These are phyloP conservation scores for Phytomonas sp. DNA, from an alignment of 208 protist species.

Conservation along the genomic window DNA sequence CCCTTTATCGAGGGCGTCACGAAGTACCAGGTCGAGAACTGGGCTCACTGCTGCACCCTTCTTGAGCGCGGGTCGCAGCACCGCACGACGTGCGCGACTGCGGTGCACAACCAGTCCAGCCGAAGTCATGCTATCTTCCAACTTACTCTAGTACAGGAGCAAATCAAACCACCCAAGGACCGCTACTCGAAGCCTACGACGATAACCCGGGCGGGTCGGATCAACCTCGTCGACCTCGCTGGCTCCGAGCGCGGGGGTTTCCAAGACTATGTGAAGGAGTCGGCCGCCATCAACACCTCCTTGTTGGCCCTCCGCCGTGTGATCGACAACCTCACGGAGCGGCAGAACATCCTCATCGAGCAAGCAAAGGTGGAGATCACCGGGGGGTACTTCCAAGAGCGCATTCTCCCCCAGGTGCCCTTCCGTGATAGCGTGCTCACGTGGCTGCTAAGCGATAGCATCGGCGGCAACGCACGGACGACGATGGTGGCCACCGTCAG, in stretches of 20 bases:
- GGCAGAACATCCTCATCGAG: constrained; percentile 87
- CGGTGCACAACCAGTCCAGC: constrained; percentile 84
- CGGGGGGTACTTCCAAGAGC: constrained; percentile 39
- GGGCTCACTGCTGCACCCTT: constrained; percentile 78
- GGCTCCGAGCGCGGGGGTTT: constrained; percentile 87
- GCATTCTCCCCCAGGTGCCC: constrained; percentile 78
- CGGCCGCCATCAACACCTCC: constrained; percentile 86
- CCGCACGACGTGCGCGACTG: constrained; percentile 89
- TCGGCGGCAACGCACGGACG: constrained; percentile 87
- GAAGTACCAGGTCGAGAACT: constrained; percentile 85
- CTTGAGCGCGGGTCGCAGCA: constrained; percentile 86
- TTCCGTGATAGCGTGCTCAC: constrained; percentile 87
- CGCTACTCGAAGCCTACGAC: constrained; percentile 49
- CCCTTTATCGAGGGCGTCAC: constrained; percentile 87
- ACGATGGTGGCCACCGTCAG: constrained; percentile 88
- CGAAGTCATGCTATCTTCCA: constrained; percentile 89
- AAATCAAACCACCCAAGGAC: constrained; percentile 56
- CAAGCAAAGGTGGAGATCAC: constrained; percentile 72
- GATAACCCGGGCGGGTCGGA: constrained; percentile 63
- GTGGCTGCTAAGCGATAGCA: constrained; percentile 86
- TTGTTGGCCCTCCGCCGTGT: constrained; percentile 76
- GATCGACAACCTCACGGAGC: constrained; percentile 85
- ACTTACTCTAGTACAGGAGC: constrained; percentile 74
- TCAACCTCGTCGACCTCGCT: constrained; percentile 88
- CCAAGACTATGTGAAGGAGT: constrained; percentile 87